phyloP scores from a whole-genome alignment of 495 filamentous ascomycete species.

The Penicillium parvum region DNA sequence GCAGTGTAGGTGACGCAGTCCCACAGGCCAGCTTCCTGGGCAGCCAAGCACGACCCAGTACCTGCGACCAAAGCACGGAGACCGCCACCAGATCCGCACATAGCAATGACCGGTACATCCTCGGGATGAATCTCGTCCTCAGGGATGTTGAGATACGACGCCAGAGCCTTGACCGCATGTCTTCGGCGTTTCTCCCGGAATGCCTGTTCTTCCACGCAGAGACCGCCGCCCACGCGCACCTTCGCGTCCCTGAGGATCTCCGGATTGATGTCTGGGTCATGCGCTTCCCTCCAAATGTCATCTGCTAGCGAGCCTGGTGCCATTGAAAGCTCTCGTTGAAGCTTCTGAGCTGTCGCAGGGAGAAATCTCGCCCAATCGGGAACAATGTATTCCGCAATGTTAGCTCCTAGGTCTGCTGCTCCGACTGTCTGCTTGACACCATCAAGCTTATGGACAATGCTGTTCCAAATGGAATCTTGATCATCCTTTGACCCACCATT shows the following conservation, averaged over 20 bases:
- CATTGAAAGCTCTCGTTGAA: conserved; percentile 84
- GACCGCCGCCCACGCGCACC: conserved; percentile 75
- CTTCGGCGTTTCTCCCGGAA: conserved; percentile 63
- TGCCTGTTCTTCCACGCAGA: conserved; percentile 76
- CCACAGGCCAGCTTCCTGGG: conserved; percentile 80
- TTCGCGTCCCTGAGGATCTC: conserved; percentile 75
- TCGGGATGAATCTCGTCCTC: conserved; percentile 82
- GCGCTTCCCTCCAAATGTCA: conserved; percentile 89
- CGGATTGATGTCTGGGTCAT: conserved; percentile 74
- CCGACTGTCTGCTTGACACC: conserved; percentile 47
- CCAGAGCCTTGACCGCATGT: conserved; percentile 65
- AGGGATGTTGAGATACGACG: conserved; percentile 71
- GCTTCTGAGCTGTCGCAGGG: conserved; percentile 73
- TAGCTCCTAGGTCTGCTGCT: conserved; percentile 54
- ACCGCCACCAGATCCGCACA: conserved; percentile 91
- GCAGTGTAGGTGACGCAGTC: conserved; percentile 93
- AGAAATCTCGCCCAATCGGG: conserved; percentile 78
- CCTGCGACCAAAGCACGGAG: conserved; percentile 86
- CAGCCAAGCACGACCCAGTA: conserved; percentile 73
- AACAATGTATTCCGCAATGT: conserved; percentile 62
- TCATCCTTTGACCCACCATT: conserved; percentile 6
- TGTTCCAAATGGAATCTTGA: conserved; percentile 53
- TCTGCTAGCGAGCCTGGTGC: conserved; percentile 80
- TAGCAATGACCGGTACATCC: conserved; percentile 86
- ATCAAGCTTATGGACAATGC: conserved; percentile 55